Evolutionary conservation across 1,284 basidiomycete species (phyloP), one percentile per base, ranked within the genome.

Genomic region (Marasmius fiardii): DNA sequence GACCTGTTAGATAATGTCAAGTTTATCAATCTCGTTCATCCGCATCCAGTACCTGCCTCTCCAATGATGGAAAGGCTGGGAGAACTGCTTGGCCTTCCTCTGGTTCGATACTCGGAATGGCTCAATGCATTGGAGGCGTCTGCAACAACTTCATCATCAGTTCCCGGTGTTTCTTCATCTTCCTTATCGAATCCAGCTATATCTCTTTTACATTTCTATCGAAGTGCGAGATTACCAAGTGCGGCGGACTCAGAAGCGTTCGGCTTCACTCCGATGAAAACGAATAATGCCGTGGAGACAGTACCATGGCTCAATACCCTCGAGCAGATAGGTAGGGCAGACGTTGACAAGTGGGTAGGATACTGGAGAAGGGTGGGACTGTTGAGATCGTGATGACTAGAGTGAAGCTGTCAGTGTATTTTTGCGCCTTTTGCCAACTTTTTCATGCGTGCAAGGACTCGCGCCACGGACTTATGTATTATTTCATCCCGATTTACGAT

Each of bases 101-200:
- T 58, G 34, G 57, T 58, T 14, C 43, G 18, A 28, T 58, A 58
- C 26, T 45, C 53, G n/a, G 54, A 58, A 34, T 58, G 57, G 57
- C 39, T 58, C 31, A 35, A 51, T 20, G 54, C 57, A 26, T 18
- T 58, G 39, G 57, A 58, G 37, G 54, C 53, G 47, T 49, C 47
- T 16, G 28, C 47, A n/a, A 18, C 47, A 33, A 31, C 23, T 26
- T 18, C 47, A 16, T 33, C 47, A 8, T 49, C 56, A 3, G 39
- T 34, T n/a, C 50, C 31, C 14, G 43, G 41, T 12, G 18, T 23
- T 14, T 51, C 53, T 21, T 31, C 52, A 34, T 48, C 41, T 24
- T 43, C 52, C 12, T 18, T 53, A 34, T 34, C 39, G 11, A 53
- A 53, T 20, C 52, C 52, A 14, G 52, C 33, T 3, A 44, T 57